phyloP scores from a whole-genome alignment of 495 filamentous ascomycete species.

The Talaromyces liani region DNA sequence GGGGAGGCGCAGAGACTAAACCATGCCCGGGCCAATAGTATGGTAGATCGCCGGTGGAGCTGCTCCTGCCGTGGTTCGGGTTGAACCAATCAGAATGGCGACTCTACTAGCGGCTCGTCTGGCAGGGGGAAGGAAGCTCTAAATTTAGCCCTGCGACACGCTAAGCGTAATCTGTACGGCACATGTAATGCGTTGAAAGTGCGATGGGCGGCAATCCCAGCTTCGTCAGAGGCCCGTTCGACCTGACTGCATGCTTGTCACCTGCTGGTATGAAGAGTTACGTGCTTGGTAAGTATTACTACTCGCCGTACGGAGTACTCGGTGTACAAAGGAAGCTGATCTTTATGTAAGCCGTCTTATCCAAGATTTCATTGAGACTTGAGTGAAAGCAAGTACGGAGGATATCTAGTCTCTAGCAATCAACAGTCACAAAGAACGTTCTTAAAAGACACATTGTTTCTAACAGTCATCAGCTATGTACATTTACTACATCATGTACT shows the following conservation, averaged over 20 bases:
- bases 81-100: not conserved
- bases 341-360: no score
- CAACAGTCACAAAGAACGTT: not conserved
- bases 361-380: not conserved
- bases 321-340: not conserved
- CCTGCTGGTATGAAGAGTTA: not conserved
- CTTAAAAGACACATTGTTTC: not conserved
- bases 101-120: constrained; percentile 1
- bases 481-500: not conserved
- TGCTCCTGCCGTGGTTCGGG: not conserved
- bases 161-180: not conserved
- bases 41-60: constrained; percentile 1
- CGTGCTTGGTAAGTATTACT: not conserved
- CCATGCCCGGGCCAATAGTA: constrained; percentile 12
- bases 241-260: not conserved
- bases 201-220: constrained; percentile 1
- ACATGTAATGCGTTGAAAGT: not conserved
- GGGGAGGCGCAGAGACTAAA: constrained; percentile 21
- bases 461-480: not conserved
- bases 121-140: not conserved
- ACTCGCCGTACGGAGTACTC: no score
- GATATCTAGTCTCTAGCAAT: not conserved
- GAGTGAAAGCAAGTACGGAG: not conserved
- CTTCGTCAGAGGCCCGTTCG: not conserved
- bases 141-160: constrained; percentile 9